Evolutionary conservation across 805 yeast genomes (phyloP), one percentile per base, ranked within the genome.

Genomic region (Wickerhamiella musiphila): DNA sequence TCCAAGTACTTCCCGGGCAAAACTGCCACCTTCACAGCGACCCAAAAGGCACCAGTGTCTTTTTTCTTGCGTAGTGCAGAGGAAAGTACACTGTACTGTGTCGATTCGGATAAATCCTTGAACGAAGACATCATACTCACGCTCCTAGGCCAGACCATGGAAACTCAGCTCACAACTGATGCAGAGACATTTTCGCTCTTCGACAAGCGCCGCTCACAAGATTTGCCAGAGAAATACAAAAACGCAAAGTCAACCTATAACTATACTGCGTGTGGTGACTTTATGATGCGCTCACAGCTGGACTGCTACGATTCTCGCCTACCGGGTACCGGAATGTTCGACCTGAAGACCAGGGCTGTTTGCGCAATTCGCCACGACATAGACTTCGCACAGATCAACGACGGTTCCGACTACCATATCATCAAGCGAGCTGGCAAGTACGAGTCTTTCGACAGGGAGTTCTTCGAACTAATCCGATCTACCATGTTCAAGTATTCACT

Each of bases 291-390:
- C 41, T 86, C 96, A 0, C 96, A 86, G 52, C 61, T 90, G 29
- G 98, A 86, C 54, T 82, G 94, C 37, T 60, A 62, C 37, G 84
- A 82, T 52, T 51, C 61, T 0, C 56, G 78, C 23, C 58, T 90
- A 23, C 95, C 95, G 0, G 93, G 93, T 0, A 73, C 76, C 4
- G 95, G 95, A 0, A 73, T 83, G 1, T 86, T 90, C 60, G 98
- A 86, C 53, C 56, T 86, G 35, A 86, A 86, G 46, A 78, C 95
- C 0, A 59, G 98, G 39, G 96, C 95, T 0, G 93, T 78, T 1
- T 72, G 82, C 35, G 78, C 93, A 0, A 71, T 86, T 0, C 61
- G 96, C 28, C 70, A 77, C 49, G 94, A 86, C 54, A 52, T 75
- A 26, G 56, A 61, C n/a, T 67, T 70, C 45, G 69, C 71, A 3